Conservation (phyloP, 2,329 filamentous ascomycete species). For the Plenodomus lindquistii region DNA sequence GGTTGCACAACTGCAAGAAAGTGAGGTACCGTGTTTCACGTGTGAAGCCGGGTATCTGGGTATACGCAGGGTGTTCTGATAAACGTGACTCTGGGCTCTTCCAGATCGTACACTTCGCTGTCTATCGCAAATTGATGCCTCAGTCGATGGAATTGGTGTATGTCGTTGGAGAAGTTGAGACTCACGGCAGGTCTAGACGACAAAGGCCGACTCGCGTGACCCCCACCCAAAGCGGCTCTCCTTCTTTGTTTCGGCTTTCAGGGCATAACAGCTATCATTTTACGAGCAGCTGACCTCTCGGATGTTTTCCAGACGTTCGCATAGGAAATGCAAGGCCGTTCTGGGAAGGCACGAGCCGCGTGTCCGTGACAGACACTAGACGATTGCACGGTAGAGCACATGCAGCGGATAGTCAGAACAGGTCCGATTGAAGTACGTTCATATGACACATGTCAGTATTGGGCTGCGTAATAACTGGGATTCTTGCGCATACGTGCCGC, state of each 20-base stretch:
- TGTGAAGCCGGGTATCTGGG: not conserved
- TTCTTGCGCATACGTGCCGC: too few species aligned
- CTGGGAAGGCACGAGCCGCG: not conserved
- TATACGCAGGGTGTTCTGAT: not conserved
- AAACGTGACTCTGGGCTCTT: not conserved
- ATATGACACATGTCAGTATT: too few species aligned
- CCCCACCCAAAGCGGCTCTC: not conserved
- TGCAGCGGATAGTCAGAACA: too few species aligned
- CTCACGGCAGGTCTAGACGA: not conserved
- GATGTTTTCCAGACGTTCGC: slow-evolving; percentile 5
- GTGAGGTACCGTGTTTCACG: not conserved
- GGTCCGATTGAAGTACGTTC: too few species aligned
- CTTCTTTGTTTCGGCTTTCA: not conserved
- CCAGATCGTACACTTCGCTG: not conserved
- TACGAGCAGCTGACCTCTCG: slow-evolving; percentile 6
- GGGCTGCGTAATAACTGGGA: too few species aligned
- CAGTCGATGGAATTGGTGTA: not conserved
- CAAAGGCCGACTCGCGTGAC: not conserved
- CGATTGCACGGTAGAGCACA: too few species aligned
- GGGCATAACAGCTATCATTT: not conserved
- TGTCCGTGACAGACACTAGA: not conserved
- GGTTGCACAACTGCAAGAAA: slow-evolving; percentile 2
- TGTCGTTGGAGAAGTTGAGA: not conserved
- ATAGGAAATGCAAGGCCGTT: not conserved
- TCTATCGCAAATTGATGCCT: not conserved